Evolutionary conservation across 768 basidiomycete species (phyloP).

Genomic region (Lactarius deliciosus): DNA sequence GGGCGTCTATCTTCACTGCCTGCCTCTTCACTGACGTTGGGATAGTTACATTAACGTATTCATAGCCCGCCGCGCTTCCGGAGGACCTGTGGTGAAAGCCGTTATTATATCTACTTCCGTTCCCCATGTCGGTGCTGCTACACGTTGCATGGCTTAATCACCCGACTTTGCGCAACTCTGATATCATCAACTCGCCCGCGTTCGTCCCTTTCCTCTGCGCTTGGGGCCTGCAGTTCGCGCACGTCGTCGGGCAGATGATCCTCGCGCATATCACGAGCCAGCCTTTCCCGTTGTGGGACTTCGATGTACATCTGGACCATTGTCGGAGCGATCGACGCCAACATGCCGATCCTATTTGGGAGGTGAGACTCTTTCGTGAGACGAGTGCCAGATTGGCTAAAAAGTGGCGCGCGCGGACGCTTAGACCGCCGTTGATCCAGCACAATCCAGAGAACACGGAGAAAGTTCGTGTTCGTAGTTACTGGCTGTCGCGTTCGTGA

Average conservation of each 20-base stretch:
- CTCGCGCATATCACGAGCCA: constrained; percentile 86
- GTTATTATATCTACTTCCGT: constrained; percentile 76
- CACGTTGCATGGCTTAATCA: constrained; percentile 82
- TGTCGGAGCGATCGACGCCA: constrained; percentile 79
- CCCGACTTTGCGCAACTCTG: constrained; percentile 56
- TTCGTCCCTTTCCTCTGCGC: constrained; percentile 88
- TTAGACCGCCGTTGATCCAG: constrained; percentile 72
- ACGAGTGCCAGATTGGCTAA: background rate
- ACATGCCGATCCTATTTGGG: constrained; percentile 64
- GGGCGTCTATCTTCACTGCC: constrained; percentile 10
- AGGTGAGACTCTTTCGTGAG: constrained; percentile 45
- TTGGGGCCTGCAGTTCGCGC: constrained; percentile 91
- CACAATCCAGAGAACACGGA: constrained; percentile 57
- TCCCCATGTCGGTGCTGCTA: constrained; percentile 63
- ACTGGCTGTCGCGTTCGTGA: constrained; percentile 61
- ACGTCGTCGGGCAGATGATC: constrained; percentile 91
- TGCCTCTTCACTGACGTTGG: constrained; percentile 7
- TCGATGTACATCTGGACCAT: constrained; percentile 82
- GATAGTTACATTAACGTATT: constrained; percentile 82
- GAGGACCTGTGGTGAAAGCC: constrained; percentile 51
- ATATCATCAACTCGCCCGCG: constrained; percentile 71
- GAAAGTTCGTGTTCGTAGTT: constrained; percentile 75
- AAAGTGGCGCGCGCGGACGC: background rate
- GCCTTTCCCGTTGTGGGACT: constrained; percentile 85
- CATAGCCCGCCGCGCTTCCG: constrained; percentile 46